Conservation (phyloP, 2,329 filamentous ascomycete genomes). For the Tympanopsis confertula region DNA sequence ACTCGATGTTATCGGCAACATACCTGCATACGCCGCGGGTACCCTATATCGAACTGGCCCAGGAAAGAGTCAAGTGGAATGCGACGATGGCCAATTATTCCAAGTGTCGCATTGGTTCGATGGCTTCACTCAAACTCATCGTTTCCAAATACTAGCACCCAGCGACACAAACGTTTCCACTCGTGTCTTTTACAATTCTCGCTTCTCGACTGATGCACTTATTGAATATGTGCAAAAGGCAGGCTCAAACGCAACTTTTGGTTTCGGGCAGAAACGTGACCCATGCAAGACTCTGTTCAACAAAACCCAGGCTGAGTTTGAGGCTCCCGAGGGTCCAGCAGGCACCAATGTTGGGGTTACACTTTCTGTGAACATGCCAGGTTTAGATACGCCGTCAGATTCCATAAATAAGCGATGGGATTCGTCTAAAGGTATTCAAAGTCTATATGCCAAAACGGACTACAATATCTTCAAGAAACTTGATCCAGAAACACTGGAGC, state of each 20-base stretch:
- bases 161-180: slow-evolving; percentile 12
- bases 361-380: too few species aligned
- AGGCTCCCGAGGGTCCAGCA: too few species aligned
- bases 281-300: too few species aligned
- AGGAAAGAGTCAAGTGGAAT: slow-evolving; percentile 31
- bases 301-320: too few species aligned
- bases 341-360: too few species aligned
- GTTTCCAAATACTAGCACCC: slow-evolving; percentile 36
- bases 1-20: slow-evolving; percentile 33
- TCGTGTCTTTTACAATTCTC: slow-evolving; percentile 40
- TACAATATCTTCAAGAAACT: slow-evolving; percentile 29
- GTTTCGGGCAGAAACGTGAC: slow-evolving; percentile 40
- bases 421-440: slow-evolving; percentile 26
- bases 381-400: slow-evolving; percentile 41
- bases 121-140: slow-evolving; percentile 37
- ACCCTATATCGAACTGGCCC: slow-evolving; percentile 42
- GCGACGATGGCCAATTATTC: slow-evolving; percentile 28
- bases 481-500: slow-evolving; percentile 43
- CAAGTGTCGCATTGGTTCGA: slow-evolving; percentile 46
- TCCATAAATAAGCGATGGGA: slow-evolving; percentile 41
- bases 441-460: slow-evolving; percentile 29
- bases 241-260: slow-evolving; percentile 29
- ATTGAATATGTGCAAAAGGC: slow-evolving; percentile 35
- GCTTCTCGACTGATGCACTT: slow-evolving; percentile 35
- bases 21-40: slow-evolving; percentile 40